Conservation (phyloP, 805 yeast genomes). For the Zygoascus flipseniorum region DNA sequence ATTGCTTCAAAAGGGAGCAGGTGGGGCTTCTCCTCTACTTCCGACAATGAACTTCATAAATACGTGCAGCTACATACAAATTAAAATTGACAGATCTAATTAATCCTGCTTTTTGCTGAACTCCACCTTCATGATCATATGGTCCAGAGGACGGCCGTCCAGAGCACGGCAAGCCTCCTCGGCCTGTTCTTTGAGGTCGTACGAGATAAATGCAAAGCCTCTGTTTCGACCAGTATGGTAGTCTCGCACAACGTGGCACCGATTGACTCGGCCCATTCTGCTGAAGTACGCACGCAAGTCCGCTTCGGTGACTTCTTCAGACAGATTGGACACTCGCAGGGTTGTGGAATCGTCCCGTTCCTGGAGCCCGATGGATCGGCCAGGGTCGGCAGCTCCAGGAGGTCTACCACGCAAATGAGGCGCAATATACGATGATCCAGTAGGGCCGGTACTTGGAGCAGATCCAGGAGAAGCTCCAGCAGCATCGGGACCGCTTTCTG, state of each 20-base stretch:
- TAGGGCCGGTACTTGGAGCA: constrained; percentile 28
- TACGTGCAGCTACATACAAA: too few species aligned
- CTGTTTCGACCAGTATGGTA: constrained; percentile 89
- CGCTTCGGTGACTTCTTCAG: constrained; percentile 74
- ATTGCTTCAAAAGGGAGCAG: too few species aligned
- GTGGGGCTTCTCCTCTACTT: too few species aligned
- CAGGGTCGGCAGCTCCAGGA: constrained; percentile 34
- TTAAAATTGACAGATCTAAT: not conserved
- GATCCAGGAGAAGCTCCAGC: constrained; percentile 30
- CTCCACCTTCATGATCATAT: constrained; percentile 56
- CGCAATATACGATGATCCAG: constrained; percentile 42
- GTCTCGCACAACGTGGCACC: constrained; percentile 80
- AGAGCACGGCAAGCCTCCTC: constrained; percentile 65
- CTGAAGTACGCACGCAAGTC: constrained; percentile 67
- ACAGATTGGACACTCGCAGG: constrained; percentile 83
- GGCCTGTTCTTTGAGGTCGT: constrained; percentile 52
- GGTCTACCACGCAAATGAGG: constrained; percentile 47
- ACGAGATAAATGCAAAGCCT: constrained; percentile 91
- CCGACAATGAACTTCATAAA: too few species aligned
- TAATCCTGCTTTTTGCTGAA: constrained; percentile 26
- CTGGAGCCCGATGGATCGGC: constrained; percentile 33
- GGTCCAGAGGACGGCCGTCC: constrained; percentile 89
- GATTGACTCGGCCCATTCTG: constrained; percentile 58
- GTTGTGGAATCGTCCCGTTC: constrained; percentile 84
- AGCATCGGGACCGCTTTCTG: constrained; percentile 29